Base-by-base conservation (phyloP, 2,329 filamentous ascomycete genomes). In the Venturia carpophila region DNA sequence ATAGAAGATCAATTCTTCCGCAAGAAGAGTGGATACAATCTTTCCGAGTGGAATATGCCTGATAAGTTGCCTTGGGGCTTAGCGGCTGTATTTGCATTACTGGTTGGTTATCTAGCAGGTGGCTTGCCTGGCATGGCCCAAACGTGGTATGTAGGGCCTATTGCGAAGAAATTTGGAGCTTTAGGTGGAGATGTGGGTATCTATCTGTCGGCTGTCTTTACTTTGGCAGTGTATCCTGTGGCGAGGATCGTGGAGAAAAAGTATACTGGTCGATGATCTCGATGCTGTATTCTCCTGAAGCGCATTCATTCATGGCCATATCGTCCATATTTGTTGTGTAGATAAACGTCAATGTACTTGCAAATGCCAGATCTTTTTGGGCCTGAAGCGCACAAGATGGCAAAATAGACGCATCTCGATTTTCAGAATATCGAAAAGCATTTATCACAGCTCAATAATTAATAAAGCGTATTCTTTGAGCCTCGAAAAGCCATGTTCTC, bases 51-150 rank as follows among this genome's bases (percentile, higher is more conserved):
- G 79, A 79, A 81, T 63, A 73, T 78, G 52, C 77, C 76, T 0
- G 69, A 67, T n/a, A 71, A 73, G 41, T 69, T 81, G 47, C 79
- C 79, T 0, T 65, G 75, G 7, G 79, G 79, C 9, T 71, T 77
- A 60, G 78, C 77, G 7, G 78, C 73, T 2, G 72, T 73, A 5
- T 66, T 71, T 1, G 74, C 77, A 5, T 77, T 80, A 63, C 69
- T 71, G 1, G 66, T 78, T 0, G 77, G 77, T 6, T 58, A 58
- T 37, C 67, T 77, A 6, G 74, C 73, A 9, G 80, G 78, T 24
- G 84, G 82, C 75, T 75, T 83, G 27, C 75, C 86, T 70, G 84
- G 83, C 1, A 86, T 87, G 83, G 78, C 78, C 60, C 79, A 84
- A 73, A 84, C 81, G 0, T 84, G 80, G 79, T 58, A 58, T 9